Base-by-base conservation (phyloP, 768 basidiomycete genomes). In the Phlebiopsis gigantea region DNA sequence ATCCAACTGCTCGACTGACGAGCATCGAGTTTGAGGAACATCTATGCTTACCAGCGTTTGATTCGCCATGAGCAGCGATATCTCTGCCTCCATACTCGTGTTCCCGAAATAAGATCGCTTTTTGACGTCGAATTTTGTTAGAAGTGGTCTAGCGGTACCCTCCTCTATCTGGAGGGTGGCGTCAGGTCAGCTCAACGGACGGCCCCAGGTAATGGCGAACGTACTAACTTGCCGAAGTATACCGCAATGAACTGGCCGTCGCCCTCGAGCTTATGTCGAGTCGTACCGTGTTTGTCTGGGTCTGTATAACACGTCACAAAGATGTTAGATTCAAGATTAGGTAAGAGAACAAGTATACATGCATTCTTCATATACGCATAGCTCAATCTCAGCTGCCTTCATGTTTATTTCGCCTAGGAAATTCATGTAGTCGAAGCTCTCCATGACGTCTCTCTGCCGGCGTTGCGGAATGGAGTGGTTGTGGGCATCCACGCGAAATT, bases 31-130 rank as follows among this genome's bases (percentile, higher is more conserved):
- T 31, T 22, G n/a, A n/a, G n/a, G n/a, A n/a, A n/a, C n/a, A n/a
- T 19, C 14, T n/a, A 7, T 28, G 55, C 76, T 48, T 60, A 90
- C 93, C 71, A 96, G 73, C 0, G 94, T 85, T 70, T 99, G 97
- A 63, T 96, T 96, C 8, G 95, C 93, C 95, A 98, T 98, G 25
- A 98, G 71, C 45, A 99, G 74, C 1, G 93, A 95, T 47, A 98
- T 87, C 69, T 98, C 94, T 0, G 96, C 84, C 63, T 97, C 95
- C 97, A 99, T 99, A 64, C 90, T 91, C 0, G 97, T 99, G 62
- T 95, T 99, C 2, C 97, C 97, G 69, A 84, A 98, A 66, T 90
- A 98, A 14, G 75, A 74, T 8, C 97, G 80, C 63, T 92, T 91
- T 70, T 97, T 98, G 48, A 99, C 88, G 58, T 91, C 87, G 58